A percentile compares a stretch with the other conserved stretches of the same genome.
Conservation (phyloP, 768 basidiomycete species). For the Sporobolomyces pararoseus region DNA sequence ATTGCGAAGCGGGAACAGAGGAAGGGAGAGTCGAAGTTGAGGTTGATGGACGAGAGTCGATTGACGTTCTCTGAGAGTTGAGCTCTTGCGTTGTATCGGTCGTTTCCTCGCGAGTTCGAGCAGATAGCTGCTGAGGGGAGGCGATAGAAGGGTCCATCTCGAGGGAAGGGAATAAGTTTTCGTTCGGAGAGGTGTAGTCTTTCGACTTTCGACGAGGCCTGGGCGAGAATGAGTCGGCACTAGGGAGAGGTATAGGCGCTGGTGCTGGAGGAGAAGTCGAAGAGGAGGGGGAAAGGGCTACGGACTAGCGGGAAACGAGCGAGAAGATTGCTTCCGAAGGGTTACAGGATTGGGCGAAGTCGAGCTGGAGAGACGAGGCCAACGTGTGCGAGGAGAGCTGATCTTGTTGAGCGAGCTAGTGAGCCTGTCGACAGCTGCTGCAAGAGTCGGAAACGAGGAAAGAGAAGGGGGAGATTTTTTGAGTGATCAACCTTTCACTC, state of each 20-base stretch:
- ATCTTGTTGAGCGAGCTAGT: too few relatives aligned
- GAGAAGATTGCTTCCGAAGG: background rate
- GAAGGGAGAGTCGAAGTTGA: background rate
- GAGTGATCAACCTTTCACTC: too few relatives aligned
- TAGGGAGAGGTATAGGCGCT: background rate
- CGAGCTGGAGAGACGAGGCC: background rate
- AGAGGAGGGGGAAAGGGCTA: background rate
- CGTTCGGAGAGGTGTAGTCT: background rate
- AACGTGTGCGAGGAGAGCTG: too few relatives aligned
- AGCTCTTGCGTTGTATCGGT: background rate
- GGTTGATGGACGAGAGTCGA: slow-evolving; percentile 8
- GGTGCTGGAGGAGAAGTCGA: background rate
- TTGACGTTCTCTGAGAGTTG: background rate
- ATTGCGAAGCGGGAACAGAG: too few relatives aligned
- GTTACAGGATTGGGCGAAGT: background rate
- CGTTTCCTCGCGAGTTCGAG: background rate
- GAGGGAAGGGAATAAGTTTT: background rate
- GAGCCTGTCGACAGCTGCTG: too few relatives aligned
- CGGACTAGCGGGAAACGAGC: background rate
- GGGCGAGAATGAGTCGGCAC: background rate
- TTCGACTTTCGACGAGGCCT: background rate
- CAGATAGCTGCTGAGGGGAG: background rate
- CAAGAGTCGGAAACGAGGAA: too few relatives aligned
- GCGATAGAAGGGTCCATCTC: background rate
- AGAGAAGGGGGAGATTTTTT: too few relatives aligned